Conservation (phyloP, 306 rosid species). For the Quercus gilva region DNA sequence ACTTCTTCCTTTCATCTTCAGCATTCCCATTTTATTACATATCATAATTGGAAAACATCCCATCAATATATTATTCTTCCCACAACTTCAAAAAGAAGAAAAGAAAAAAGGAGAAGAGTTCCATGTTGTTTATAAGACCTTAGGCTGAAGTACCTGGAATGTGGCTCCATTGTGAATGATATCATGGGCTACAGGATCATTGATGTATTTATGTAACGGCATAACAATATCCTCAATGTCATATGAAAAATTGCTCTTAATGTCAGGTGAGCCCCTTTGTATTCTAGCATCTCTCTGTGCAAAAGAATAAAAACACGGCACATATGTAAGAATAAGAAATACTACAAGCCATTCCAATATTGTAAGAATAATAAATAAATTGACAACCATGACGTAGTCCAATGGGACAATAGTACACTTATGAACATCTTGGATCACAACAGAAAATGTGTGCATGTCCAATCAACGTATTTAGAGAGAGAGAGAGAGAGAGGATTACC, state of each 20-base stretch:
- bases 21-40: neutral
- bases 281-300: conserved; percentile 68
- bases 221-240: conserved; percentile 72
- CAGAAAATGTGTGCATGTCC: neutral
- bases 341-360: neutral
- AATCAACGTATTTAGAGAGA: neutral
- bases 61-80: neutral
- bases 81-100: neutral
- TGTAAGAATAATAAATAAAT: neutral
- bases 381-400: neutral
- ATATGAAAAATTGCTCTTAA: conserved; percentile 47
- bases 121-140: conserved; percentile 9
- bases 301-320: conserved; percentile 27
- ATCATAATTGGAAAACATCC: too few relatives aligned
- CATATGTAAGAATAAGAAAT: conserved; percentile 13
- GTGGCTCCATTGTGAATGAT: conserved; percentile 93
- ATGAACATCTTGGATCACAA: neutral
- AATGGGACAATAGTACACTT: neutral
- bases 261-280: conserved; percentile 26
- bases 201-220: conserved; percentile 79
- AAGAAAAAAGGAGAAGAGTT: conserved; percentile 14
- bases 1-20: neutral
- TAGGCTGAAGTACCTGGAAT: conserved; percentile 70
- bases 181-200: conserved; percentile 65
- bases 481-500: neutral